Evolutionary conservation across 257 asterid genomes (phyloP).

Genomic region (Solanum etuberosum): DNA sequence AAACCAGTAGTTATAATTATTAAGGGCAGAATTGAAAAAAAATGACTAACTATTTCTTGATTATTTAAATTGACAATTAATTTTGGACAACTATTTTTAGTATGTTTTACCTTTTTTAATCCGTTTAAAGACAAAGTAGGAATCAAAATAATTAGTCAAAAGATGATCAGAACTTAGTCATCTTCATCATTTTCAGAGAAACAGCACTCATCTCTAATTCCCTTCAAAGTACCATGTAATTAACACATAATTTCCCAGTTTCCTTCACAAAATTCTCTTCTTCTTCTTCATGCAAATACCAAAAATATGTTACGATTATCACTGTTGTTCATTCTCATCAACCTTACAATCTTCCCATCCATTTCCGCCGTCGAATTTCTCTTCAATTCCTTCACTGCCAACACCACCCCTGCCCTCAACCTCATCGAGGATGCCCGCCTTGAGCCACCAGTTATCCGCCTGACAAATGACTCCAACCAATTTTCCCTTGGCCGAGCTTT

Average conservation of each 20-base stretch:
- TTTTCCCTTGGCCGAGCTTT: conserved; percentile 58
- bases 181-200: neutral
- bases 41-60: too few species aligned
- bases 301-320: neutral
- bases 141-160: neutral
- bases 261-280: neutral
- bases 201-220: neutral
- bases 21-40: too few species aligned
- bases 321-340: neutral
- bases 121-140: neutral
- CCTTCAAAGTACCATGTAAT: neutral
- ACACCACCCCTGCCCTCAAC: conserved; percentile 18
- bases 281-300: neutral
- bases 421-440: conserved; percentile 48
- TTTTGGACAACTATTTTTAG: too few species aligned
- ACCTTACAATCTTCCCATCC: neutral
- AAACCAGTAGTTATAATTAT: too few species aligned
- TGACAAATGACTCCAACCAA: conserved; percentile 56
- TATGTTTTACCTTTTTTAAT: neutral
- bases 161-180: neutral
- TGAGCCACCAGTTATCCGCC: conserved; percentile 65
- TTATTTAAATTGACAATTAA: too few species aligned
- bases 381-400: conserved; percentile 50
- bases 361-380: conserved; percentile 43
- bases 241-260: neutral